Evolutionary conservation across 495 filamentous ascomycete species (phyloP), one percentile per base, ranked within the genome.

Genomic region (Friedmanniomyces simplex): DNA sequence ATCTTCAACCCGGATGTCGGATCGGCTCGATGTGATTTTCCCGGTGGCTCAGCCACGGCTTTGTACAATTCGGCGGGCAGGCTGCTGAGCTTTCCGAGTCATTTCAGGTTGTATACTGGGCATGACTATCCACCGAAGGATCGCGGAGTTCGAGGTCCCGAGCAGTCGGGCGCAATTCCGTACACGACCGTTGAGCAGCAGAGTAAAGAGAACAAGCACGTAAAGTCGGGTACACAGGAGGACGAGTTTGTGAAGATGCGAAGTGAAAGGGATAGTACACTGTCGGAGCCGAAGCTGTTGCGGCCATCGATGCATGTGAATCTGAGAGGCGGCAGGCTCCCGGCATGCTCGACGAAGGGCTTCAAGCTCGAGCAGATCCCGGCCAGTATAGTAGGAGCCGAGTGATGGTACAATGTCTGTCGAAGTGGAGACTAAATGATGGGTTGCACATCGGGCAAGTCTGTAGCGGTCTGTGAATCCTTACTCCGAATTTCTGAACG

Each of bases 11-110:
- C 70, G 7, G 81, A 83, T 57, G 68, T 84, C 21, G 81, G 80
- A 24, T 75, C 77, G 2, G 81, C 80, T 2, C 73, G 81, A 24
- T 80, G 77, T 59, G 81, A 83, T 60, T 83, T 84, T 59, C 81
- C 80, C 5, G 76, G 76, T 26, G 80, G 81, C n/a, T 65, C 68
- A 37, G 75, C 78, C 6, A 59, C 51, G 3, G 63, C 59, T 1
- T 70, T 83, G 1, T 83, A 59, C 54, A 37, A 60, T 16, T 81
- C 80, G 0, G 72, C 61, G 18, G 67, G 63, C 10, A 76, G 65
- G 30, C 71, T 83, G 12, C 69, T 84, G 16, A 45, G 53, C 41
- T 59, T 84, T 12, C 75, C 76, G 0, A 61, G 59, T 2, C 24
- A 78, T 49, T 66, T 69, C 8, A 63, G 55, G 25, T 48, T 78